phyloP scores from a whole-genome alignment of 1,284 basidiomycete genomes.

The Phlebopus sp. region DNA sequence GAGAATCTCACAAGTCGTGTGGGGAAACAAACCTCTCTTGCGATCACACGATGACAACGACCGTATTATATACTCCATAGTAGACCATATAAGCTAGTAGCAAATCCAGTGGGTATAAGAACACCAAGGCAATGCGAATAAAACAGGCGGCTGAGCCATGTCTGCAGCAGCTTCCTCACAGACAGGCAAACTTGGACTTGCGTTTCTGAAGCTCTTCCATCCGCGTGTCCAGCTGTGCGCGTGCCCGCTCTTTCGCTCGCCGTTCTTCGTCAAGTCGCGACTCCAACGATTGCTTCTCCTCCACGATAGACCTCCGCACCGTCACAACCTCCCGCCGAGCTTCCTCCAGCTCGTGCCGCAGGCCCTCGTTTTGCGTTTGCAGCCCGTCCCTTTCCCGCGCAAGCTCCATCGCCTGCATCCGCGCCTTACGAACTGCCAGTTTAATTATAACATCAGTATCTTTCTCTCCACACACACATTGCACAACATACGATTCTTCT shows the following conservation, averaged over 20 bases:
- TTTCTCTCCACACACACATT: slow-evolving; percentile 11
- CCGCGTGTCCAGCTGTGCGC: slow-evolving; percentile 78
- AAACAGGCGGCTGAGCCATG: slow-evolving; percentile 29
- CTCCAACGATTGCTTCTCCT: slow-evolving; percentile 83
- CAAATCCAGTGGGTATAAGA: slow-evolving; percentile 22
- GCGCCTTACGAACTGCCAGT: slow-evolving; percentile 76
- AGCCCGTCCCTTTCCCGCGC: slow-evolving; percentile 80
- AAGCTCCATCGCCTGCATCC: slow-evolving; percentile 85
- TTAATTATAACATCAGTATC: slow-evolving; percentile 20
- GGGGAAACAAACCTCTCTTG: background rate
- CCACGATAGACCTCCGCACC: slow-evolving; percentile 74
- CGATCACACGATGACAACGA: slow-evolving; percentile 4
- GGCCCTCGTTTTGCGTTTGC: slow-evolving; percentile 56
- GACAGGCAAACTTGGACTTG: slow-evolving; percentile 83
- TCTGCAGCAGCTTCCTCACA: no score
- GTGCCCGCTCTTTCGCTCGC: slow-evolving; percentile 76
- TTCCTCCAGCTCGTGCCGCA: slow-evolving; percentile 70
- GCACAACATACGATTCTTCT: slow-evolving; percentile 76
- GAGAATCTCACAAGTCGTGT: no score
- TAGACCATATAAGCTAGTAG: slow-evolving; percentile 34
- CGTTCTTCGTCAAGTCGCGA: slow-evolving; percentile 79
- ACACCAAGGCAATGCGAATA: slow-evolving; percentile 17
- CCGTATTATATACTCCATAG: slow-evolving; percentile 34
- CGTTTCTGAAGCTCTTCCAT: slow-evolving; percentile 80
- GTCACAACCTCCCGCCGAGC: slow-evolving; percentile 74